A percentile compares a stretch with the other conserved stretches of the same genome.
Evolutionary conservation across 495 filamentous ascomycete species (phyloP).

Genomic region (Daldinia loculata): DNA sequence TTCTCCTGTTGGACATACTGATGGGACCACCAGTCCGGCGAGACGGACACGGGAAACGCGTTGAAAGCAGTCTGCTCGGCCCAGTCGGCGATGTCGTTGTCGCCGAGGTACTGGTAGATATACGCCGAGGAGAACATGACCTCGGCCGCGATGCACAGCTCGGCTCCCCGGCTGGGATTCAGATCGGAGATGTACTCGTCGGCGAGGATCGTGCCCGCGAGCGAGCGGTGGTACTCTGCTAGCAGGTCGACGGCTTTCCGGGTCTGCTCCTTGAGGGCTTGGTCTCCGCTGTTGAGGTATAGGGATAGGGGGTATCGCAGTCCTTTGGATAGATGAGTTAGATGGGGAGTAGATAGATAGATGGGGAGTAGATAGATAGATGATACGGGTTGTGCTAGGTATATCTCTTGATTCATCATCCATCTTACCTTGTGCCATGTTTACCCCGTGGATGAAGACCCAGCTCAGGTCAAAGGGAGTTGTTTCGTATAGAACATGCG

Average conservation of each 20-base stretch:
- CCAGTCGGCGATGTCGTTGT: slow-evolving; percentile 63
- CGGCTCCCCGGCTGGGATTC: slow-evolving; percentile 42
- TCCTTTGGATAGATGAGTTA: not conserved
- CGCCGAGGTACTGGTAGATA: slow-evolving; percentile 53
- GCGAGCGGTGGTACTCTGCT: slow-evolving; percentile 42
- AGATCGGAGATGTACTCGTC: slow-evolving; percentile 45
- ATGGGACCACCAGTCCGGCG: slow-evolving; percentile 68
- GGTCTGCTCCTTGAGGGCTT: slow-evolving; percentile 35
- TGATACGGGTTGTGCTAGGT: not conserved
- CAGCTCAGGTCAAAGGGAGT: slow-evolving; percentile 33
- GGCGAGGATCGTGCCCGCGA: slow-evolving; percentile 44
- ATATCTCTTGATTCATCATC: not conserved
- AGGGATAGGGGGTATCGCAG: slow-evolving; percentile 36
- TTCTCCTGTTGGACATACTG: slow-evolving; percentile 69
- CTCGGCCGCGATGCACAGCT: slow-evolving; percentile 50
- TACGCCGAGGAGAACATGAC: slow-evolving; percentile 48
- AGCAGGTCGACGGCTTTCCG: slow-evolving; percentile 45
- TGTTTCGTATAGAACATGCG: slow-evolving; percentile 24
- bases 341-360: not conserved
- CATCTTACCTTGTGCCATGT: slow-evolving; percentile 46
- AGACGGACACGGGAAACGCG: slow-evolving; percentile 63
- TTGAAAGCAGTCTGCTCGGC: slow-evolving; percentile 69
- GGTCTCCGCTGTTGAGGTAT: slow-evolving; percentile 43
- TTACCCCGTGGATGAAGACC: slow-evolving; percentile 47
- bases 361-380: not conserved